Conservation (phyloP, 495 filamentous ascomycete species). For the Melanomma pulvis-pyrius region DNA sequence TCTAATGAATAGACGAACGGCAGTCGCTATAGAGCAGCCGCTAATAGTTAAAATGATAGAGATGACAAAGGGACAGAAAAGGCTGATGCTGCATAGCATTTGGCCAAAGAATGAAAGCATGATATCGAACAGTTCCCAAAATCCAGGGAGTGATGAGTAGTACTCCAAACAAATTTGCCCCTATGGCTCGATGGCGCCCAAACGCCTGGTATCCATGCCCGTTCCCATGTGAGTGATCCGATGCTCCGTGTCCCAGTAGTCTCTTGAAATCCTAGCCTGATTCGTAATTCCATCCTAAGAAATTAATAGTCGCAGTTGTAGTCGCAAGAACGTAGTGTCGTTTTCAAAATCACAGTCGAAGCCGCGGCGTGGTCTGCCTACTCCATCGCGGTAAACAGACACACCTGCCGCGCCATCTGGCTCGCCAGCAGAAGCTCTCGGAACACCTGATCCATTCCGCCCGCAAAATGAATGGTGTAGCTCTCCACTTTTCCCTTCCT, state of each 20-base stretch:
- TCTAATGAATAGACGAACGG: background rate
- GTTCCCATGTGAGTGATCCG: slow-evolving; percentile 1
- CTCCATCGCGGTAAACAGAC: slow-evolving; percentile 35
- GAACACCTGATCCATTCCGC: slow-evolving; percentile 34
- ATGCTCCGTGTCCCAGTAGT: slow-evolving; percentile 2
- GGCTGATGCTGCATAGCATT: background rate
- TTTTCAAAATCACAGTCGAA: background rate
- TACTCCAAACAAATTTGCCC: background rate
- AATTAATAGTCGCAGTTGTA: background rate
- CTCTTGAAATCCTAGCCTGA: background rate
- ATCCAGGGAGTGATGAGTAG: background rate
- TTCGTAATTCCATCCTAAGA: slow-evolving; percentile 1
- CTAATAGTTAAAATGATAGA: background rate
- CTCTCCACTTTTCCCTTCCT: slow-evolving; percentile 31
- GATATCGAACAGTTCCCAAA: background rate
- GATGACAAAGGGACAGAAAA: background rate
- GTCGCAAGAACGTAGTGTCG: background rate
- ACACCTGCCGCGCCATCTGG: slow-evolving; percentile 35
- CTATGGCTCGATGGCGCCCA: background rate
- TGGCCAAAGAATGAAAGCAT: background rate
- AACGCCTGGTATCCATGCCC: slow-evolving; percentile 37
- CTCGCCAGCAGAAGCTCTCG: slow-evolving; percentile 29
- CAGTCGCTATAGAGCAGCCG: background rate
- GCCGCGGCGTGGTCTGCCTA: no score
- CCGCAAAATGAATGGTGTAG: slow-evolving; percentile 34